phyloP scores from a whole-genome alignment of 306 rosid species.

The Fragaria nilgerrensis region DNA sequence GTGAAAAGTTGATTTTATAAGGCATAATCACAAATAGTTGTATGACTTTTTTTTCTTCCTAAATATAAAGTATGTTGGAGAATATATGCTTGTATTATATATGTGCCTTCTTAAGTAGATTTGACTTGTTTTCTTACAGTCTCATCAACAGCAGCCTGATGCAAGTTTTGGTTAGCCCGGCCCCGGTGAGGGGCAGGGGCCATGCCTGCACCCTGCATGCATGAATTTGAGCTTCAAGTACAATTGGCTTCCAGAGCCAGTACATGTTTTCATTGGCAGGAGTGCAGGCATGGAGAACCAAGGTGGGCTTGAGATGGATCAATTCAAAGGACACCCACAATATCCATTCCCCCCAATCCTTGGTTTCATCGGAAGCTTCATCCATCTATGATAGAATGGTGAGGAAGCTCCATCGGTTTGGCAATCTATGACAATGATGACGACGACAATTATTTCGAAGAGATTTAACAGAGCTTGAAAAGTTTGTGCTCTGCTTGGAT shows the following conservation, averaged over 20 bases:
- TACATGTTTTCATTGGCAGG: slow-evolving; percentile 55
- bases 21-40: background rate
- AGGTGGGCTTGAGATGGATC: slow-evolving; percentile 53
- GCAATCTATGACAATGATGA: slow-evolving; percentile 33
- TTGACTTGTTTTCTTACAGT: slow-evolving; percentile 43
- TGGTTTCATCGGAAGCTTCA: slow-evolving; percentile 54
- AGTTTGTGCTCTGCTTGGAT: slow-evolving; percentile 46
- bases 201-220: slow-evolving; percentile 91
- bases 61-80: background rate
- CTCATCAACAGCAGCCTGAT: slow-evolving; percentile 93
- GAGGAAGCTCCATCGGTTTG: slow-evolving; percentile 34
- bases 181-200: slow-evolving; percentile 99
- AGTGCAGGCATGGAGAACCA: slow-evolving; percentile 85
- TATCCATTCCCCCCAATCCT: slow-evolving; percentile 51
- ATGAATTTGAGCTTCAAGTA: slow-evolving; percentile 31
- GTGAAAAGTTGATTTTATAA: background rate
- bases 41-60: background rate
- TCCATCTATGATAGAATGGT: slow-evolving; percentile 44
- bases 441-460: slow-evolving; percentile 28
- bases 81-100: background rate
- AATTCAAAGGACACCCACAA: slow-evolving; percentile 20
- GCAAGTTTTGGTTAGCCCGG: slow-evolving; percentile 98
- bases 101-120: background rate
- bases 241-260: slow-evolving; percentile 31
- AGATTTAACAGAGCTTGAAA: slow-evolving; percentile 35